Conservation (phyloP, 495 filamentous ascomycete species). For the Cercophora scortea region DNA sequence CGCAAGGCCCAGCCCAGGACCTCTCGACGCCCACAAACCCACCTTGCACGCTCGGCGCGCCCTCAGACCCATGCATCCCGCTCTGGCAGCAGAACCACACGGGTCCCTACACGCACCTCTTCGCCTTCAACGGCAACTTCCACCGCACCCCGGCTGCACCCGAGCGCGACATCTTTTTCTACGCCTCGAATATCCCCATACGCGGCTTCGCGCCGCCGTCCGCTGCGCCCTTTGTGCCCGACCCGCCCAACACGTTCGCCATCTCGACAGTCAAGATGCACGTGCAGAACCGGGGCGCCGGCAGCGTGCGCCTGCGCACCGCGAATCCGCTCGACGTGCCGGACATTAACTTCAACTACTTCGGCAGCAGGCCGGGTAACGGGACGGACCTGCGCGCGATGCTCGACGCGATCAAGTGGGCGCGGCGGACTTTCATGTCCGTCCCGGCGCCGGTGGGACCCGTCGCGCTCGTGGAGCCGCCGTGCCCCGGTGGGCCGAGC, state of each 20-base stretch:
- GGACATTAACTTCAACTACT: slow-evolving; percentile 32
- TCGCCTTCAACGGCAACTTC: slow-evolving; percentile 9
- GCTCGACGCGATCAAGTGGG: slow-evolving; percentile 48
- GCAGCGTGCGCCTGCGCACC: slow-evolving; percentile 25
- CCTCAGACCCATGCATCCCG: slow-evolving; percentile 11
- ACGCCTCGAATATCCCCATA: slow-evolving; percentile 24
- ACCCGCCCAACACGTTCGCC: slow-evolving; percentile 9
- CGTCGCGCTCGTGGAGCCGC: slow-evolving; percentile 34
- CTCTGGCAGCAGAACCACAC: slow-evolving; percentile 1
- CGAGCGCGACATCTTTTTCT: slow-evolving; percentile 16
- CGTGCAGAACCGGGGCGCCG: slow-evolving; percentile 26
- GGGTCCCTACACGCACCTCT: slow-evolving; percentile 7
- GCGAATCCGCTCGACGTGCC: slow-evolving; percentile 34
- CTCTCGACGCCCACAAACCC: slow-evolving; percentile 3
- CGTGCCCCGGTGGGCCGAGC: slow-evolving; percentile 42
- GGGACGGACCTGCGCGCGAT: slow-evolving; percentile 31
- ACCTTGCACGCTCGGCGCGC: slow-evolving; percentile 13
- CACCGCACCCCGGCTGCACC: slow-evolving; percentile 1
- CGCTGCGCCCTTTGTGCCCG: slow-evolving; percentile 7
- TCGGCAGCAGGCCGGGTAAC: slow-evolving; percentile 4
- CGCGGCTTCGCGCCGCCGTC: slow-evolving; percentile 22
- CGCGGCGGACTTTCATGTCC: slow-evolving; percentile 26
- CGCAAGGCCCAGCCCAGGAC: neutral
- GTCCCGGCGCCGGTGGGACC: slow-evolving; percentile 25
- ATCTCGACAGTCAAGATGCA: slow-evolving; percentile 20